phyloP scores from a whole-genome alignment of 2,329 filamentous ascomycete species.

The Aciculosporium take region DNA sequence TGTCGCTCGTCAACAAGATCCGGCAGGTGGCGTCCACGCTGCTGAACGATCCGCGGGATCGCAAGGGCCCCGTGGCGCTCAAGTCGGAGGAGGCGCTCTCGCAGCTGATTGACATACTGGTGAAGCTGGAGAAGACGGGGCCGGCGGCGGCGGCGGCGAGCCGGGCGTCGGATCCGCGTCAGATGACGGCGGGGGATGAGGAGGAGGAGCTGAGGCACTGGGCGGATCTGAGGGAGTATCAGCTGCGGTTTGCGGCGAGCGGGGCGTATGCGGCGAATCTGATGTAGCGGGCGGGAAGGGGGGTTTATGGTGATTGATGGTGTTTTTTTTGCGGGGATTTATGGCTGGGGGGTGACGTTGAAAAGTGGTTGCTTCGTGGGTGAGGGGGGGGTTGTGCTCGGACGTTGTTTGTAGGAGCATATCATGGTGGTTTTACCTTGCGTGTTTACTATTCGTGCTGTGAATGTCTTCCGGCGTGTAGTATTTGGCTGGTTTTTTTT shows the following conservation, averaged over 20 bases:
- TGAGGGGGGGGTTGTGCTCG: too few species aligned
- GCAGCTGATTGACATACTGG: slow-evolving; percentile 59
- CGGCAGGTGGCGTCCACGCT: slow-evolving; percentile 72
- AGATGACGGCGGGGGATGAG: slow-evolving; percentile 45
- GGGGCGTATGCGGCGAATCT: slow-evolving; percentile 35
- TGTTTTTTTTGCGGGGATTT: too few species aligned
- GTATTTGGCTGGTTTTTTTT: too few species aligned
- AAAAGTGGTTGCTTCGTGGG: too few species aligned
- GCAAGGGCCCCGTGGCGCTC: slow-evolving; percentile 34
- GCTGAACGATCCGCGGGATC: slow-evolving; percentile 42
- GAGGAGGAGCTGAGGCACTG: slow-evolving; percentile 64
- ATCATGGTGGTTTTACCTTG: too few species aligned
- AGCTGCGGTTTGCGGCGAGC: slow-evolving; percentile 54
- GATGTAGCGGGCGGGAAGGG: too few species aligned
- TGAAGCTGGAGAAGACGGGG: slow-evolving; percentile 55
- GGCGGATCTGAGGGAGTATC: slow-evolving; percentile 67
- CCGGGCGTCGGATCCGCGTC: slow-evolving; percentile 17
- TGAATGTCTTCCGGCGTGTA: too few species aligned
- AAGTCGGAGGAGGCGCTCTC: slow-evolving; percentile 57
- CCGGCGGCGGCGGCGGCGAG: slow-evolving; percentile 17
- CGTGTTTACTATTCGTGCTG: too few species aligned
- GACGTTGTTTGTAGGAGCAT: too few species aligned
- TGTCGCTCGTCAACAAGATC: slow-evolving; percentile 65
- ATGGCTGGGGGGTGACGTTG: too few species aligned
- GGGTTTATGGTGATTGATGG: too few species aligned